phyloP scores from a whole-genome alignment of 2,329 filamentous ascomycete species.

The Stenocarpella maydis region DNA sequence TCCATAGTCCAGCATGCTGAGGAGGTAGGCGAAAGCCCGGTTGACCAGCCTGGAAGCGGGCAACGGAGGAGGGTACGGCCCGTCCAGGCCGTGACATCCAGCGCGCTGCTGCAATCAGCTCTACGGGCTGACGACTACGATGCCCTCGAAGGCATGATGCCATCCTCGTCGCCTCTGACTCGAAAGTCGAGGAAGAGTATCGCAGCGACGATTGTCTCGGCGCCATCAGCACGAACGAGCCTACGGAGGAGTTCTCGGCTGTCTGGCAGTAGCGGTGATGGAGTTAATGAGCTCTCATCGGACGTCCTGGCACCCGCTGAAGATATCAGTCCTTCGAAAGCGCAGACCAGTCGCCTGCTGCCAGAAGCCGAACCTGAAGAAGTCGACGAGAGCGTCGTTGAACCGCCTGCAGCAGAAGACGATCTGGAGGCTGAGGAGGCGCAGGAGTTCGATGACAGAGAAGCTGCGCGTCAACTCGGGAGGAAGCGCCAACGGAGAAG shows the following conservation, averaged over 20 bases:
- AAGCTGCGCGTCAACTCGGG: conserved; percentile 53
- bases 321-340: neutral
- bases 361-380: conserved; percentile 1
- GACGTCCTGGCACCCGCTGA: conserved; percentile 13
- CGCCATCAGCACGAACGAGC: conserved; percentile 43
- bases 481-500: conserved; percentile 54
- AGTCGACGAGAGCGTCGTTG: conserved; percentile 35
- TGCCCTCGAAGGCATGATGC: conserved; percentile 42
- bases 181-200: conserved; percentile 48
- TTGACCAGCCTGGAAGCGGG: conserved; percentile 63
- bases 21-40: conserved; percentile 63
- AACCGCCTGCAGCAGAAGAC: conserved; percentile 34
- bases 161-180: conserved; percentile 53
- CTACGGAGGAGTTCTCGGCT: conserved; percentile 34
- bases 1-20: conserved; percentile 41
- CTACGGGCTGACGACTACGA: conserved; percentile 41
- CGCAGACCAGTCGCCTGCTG: conserved; percentile 7
- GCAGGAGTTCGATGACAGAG: conserved; percentile 53
- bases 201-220: conserved; percentile 44
- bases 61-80: conserved; percentile 52
- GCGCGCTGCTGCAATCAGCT: conserved; percentile 51
- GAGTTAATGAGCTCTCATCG: conserved; percentile 45
- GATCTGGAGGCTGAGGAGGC: conserved; percentile 46
- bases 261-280: conserved; percentile 33
- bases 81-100: conserved; percentile 49